These are phyloP conservation scores for Prunus dulcis DNA, from an alignment of 306 rosid species.

Conservation along the genomic window DNA sequence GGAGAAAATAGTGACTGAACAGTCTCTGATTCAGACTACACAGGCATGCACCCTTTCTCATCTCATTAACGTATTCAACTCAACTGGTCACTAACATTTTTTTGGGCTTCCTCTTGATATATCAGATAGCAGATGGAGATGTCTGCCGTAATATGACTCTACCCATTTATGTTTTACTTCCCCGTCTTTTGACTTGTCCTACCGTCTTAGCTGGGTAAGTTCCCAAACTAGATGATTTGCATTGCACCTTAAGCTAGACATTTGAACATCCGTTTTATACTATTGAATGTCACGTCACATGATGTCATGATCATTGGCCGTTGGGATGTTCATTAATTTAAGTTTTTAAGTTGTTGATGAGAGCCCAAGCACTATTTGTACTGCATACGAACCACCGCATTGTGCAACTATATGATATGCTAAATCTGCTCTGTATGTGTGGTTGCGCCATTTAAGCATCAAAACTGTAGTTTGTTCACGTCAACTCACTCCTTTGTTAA, in stretches of 20 bases:
- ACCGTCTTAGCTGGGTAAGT: constrained; percentile 87
- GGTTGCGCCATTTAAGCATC: background rate
- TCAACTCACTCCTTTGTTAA: constrained; percentile 3
- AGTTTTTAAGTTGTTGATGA: no score
- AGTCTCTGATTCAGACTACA: constrained; percentile 78
- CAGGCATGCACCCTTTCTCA: constrained; percentile 54
- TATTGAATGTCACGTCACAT: no score
- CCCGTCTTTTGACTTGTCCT: constrained; percentile 92
- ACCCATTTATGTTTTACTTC: constrained; percentile 72
- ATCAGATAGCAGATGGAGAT: constrained; percentile 91
- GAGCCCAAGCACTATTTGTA: no score
- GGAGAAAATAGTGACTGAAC: constrained; percentile 76
- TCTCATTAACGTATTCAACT: background rate
- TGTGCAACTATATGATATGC: no score
- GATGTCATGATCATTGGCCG: no score
- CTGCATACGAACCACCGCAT: no score
- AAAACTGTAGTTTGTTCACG: background rate
- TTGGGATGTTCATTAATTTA: no score
- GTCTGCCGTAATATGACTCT: constrained; percentile 58
- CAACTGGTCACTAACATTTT: constrained; percentile 6
- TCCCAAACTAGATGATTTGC: background rate
- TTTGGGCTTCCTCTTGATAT: constrained; percentile 7
- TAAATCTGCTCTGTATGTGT: no score
- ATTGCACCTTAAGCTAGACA: background rate
- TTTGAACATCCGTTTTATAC: no score